phyloP scores from a whole-genome alignment of 805 yeast genomes.

The Candida orba region DNA sequence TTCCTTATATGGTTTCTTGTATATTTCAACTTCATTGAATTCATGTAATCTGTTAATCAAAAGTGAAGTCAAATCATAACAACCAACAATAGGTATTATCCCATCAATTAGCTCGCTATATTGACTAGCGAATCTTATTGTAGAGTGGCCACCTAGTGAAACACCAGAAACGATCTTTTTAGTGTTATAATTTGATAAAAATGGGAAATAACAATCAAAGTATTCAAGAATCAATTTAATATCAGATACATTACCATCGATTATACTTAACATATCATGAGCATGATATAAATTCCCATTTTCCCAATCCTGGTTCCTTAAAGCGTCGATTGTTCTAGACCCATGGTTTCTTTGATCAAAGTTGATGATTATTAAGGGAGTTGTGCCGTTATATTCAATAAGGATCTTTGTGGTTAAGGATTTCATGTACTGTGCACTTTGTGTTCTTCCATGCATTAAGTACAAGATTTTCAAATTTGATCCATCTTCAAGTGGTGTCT shows the following conservation, averaged over 20 bases:
- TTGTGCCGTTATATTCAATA: not conserved
- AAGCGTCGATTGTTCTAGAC: constrained; percentile 3
- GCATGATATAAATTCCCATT: constrained; percentile 16
- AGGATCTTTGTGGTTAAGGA: not conserved
- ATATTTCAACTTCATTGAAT: not conserved
- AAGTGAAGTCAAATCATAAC: constrained; percentile 16
- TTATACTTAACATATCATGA: constrained; percentile 14
- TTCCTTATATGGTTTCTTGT: not conserved
- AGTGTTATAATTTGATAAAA: not conserved
- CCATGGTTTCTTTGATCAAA: constrained; percentile 23
- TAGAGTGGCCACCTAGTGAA: constrained; percentile 21
- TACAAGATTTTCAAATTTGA: not conserved
- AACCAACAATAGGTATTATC: constrained; percentile 18
- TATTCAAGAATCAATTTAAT: constrained; percentile 14
- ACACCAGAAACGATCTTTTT: constrained; percentile 14
- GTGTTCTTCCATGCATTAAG: constrained; percentile 4
- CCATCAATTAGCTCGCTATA: constrained; percentile 13
- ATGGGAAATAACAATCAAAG: constrained; percentile 11
- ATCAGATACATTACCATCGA: constrained; percentile 17
- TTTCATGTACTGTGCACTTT: not conserved
- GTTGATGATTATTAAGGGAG: constrained; percentile 10
- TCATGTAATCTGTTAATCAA: constrained; percentile 10
- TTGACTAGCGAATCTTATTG: constrained; percentile 11
- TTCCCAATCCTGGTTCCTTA: constrained; percentile 10
- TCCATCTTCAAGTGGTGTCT: not conserved